These are phyloP conservation scores for Pseudovirgaria hyperparasitica DNA, from an alignment of 2,329 filamentous ascomycete species.

Conservation along the genomic window DNA sequence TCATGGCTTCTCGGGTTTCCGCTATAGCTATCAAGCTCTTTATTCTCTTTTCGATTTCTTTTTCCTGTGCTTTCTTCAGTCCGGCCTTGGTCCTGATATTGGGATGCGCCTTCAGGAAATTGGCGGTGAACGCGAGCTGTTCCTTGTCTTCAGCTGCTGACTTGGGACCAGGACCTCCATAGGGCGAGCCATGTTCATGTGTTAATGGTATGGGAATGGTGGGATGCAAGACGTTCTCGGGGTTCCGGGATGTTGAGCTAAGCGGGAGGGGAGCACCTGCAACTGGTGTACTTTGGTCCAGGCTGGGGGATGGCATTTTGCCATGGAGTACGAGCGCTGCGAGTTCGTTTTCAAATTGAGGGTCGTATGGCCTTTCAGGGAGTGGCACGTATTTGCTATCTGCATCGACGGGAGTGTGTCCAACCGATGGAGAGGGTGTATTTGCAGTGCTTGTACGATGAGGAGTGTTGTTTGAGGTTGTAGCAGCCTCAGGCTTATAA, in stretches of 20 bases:
- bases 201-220: conserved; percentile 31
- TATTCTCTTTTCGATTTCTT: conserved; percentile 15
- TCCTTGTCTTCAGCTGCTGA: conserved; percentile 18
- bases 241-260: conserved; percentile 16
- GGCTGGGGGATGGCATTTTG: no score
- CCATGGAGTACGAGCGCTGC: conserved; percentile 27
- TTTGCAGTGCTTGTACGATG: conserved; percentile 19
- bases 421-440: conserved; percentile 11
- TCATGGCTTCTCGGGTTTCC: conserved; percentile 22
- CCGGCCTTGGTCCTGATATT: conserved; percentile 21
- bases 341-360: conserved; percentile 31
- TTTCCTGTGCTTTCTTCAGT: conserved; percentile 19
- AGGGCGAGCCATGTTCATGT: conserved; percentile 32
- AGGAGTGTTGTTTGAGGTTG: conserved; percentile 14
- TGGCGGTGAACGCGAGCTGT: conserved; percentile 19
- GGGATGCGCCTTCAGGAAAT: conserved; percentile 26
- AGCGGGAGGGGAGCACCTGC: conserved; percentile 11
- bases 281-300: no score
- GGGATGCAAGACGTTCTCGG: conserved; percentile 15
- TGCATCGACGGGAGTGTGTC: conserved; percentile 15
- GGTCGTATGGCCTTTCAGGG: conserved; percentile 30
- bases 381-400: conserved; percentile 29
- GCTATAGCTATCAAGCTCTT: conserved; percentile 19
- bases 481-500: conserved; percentile 9
- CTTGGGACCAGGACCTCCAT: conserved; percentile 32